phyloP scores from a whole-genome alignment of 1,284 basidiomycete species.

The Ceratobasidium sp. region DNA sequence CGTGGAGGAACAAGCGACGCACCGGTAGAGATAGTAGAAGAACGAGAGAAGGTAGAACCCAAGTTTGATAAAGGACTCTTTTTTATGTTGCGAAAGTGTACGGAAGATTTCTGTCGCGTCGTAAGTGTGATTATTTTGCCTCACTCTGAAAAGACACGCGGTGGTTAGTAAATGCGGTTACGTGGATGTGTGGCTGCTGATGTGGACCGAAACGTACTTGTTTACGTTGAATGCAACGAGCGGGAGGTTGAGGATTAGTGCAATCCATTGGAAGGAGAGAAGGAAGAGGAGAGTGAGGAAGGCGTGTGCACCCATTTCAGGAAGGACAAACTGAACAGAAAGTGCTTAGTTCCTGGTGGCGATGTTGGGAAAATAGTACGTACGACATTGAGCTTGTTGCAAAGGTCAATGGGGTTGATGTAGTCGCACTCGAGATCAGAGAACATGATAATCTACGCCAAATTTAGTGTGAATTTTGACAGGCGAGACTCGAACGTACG shows the following conservation, averaged over 20 bases:
- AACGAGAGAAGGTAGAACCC: slow-evolving; percentile 94
- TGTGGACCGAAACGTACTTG: slow-evolving; percentile 68
- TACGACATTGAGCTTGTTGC: slow-evolving; percentile 99
- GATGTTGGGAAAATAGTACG: slow-evolving; percentile 43
- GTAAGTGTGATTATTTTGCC: slow-evolving; percentile 96
- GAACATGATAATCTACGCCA: slow-evolving; percentile 96
- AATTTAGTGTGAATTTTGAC: slow-evolving; percentile 27
- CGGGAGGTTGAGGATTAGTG: slow-evolving; percentile 91
- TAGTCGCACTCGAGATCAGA: slow-evolving; percentile 98
- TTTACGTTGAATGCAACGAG: slow-evolving; percentile 91
- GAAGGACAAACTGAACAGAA: slow-evolving; percentile 84
- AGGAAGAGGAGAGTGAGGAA: slow-evolving; percentile 88
- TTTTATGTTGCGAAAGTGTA: slow-evolving; percentile 92
- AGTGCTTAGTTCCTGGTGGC: background rate
- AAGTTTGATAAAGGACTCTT: slow-evolving; percentile 95
- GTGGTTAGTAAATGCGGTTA: background rate
- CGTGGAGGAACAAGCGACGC: slow-evolving; percentile 48
- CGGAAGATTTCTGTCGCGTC: slow-evolving; percentile 99
- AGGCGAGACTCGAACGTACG: slow-evolving; percentile 61
- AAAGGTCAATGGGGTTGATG: slow-evolving; percentile 99
- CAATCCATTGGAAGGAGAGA: slow-evolving; percentile 94
- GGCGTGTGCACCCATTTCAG: slow-evolving; percentile 95
- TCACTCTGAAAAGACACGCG: slow-evolving; percentile 65
- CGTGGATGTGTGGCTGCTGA: background rate
- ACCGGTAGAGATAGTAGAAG: slow-evolving; percentile 98